Conservation (phyloP, 768 basidiomycete genomes). For the Lactarius hengduanensis region DNA sequence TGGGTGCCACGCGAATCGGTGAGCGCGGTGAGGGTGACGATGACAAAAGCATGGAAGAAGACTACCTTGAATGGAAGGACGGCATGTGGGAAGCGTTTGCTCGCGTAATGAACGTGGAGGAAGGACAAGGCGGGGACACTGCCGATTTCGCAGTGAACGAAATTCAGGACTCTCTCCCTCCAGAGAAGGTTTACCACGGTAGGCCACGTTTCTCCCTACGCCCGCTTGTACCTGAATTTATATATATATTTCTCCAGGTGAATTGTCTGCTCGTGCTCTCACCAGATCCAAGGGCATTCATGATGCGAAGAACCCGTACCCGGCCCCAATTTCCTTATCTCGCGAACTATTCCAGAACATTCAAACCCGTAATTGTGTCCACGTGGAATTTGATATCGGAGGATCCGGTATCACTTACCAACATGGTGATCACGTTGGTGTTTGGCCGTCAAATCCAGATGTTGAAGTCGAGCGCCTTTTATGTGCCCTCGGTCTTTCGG, state of each 20-base stretch:
- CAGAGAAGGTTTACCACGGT: constrained; percentile 94
- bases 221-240: constrained; percentile 18
- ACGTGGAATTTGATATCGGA: constrained; percentile 90
- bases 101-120: constrained; percentile 82
- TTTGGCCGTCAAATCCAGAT: constrained; percentile 96
- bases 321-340: constrained; percentile 73
- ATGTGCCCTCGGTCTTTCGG: constrained; percentile 76
- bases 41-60: constrained; percentile 99
- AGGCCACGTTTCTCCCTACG: constrained; percentile 32
- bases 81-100: constrained; percentile 93
- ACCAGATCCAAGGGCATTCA: constrained; percentile 94
- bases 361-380: constrained; percentile 86
- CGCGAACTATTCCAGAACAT: constrained; percentile 81
- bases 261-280: constrained; percentile 92
- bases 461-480: constrained; percentile 88
- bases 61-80: constrained; percentile 99
- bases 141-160: constrained; percentile 93
- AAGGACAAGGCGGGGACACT: constrained; percentile 93
- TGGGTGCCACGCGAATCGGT: constrained; percentile 85
- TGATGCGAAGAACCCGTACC: constrained; percentile 96
- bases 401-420: constrained; percentile 98
- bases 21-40: constrained; percentile 96
- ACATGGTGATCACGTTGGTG: constrained; percentile 95
- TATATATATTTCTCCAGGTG: too few species aligned
- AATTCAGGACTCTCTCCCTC: constrained; percentile 58